Evolutionary conservation across 192 early-diverging fungal species (phyloP), one percentile per base, ranked within the genome.

Genomic region (Glomus cerebriforme): DNA sequence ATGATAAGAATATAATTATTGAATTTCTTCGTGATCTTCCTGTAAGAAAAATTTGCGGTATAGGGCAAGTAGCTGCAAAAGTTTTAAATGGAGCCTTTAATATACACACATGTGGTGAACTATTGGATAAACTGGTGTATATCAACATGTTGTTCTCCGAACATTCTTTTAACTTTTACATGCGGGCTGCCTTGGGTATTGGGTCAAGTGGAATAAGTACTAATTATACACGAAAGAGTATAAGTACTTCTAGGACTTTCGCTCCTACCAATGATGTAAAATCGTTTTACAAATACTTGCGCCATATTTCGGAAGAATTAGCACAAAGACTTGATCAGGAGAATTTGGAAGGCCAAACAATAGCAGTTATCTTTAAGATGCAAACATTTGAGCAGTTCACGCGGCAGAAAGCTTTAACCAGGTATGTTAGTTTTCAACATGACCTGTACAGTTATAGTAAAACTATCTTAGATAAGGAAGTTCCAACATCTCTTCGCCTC

Each of bases 31-130:
- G 75, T 7, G n/a, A 64, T 1, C 75, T 92, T 3, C 69, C 78
- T 6, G 83, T 93, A 2, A 85, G 92, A 45, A 91, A 92, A 66
- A 83, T 92, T 39, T 68, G 79, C 29, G 87, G 88, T 49, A 77
- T 93, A 15, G 92, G 92, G 12, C 79, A 84, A 34, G 90, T 91
- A 2, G 83, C 87, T 1, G 92, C 91, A 75, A 78, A 85, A 75
- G 74, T 88, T 13, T 69, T 92, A 59, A 79, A 86, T 64, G 49
- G 49, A 49, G 84, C 86, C 15, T 70, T 92, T 29, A 84, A 87
- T 1, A 81, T 92, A 7, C 80, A 85, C 22, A 87, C 70, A 15
- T 92, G 91, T 64, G 81, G 78, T 7, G 88, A 92, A 32, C 82
- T 83, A 31, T 79, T 81, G 29, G 59, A 62, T 19, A 79, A 86